Conservation (phyloP, 805 yeast genomes). For the Hanseniaspora thailandica region DNA sequence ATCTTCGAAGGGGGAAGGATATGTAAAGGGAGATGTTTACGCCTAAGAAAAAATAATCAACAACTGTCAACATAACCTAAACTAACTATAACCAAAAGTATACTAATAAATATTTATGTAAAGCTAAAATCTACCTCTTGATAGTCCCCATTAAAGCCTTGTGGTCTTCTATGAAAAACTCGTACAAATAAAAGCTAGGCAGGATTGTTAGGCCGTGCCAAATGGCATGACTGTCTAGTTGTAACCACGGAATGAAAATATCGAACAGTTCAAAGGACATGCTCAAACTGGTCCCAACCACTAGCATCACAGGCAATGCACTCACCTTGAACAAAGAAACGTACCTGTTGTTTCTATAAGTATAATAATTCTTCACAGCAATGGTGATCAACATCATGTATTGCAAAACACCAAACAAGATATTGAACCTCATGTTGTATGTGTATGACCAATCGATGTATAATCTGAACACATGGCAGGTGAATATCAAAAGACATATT, state of each 20-base stretch:
- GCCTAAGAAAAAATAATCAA: too few relatives aligned
- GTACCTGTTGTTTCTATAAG: conserved; percentile 12
- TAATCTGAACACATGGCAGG: conserved; percentile 55
- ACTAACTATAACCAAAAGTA: not conserved
- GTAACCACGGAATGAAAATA: conserved; percentile 58
- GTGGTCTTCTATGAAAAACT: conserved; percentile 41
- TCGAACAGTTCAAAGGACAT: conserved; percentile 88
- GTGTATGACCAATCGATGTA: conserved; percentile 74
- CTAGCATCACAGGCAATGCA: conserved; percentile 41
- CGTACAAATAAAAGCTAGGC: conserved; percentile 68
- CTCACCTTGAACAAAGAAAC: conserved; percentile 20
- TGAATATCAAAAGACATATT: conserved; percentile 35
- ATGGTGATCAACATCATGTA: conserved; percentile 35
- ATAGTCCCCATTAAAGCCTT: not conserved
- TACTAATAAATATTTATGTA: too few relatives aligned
- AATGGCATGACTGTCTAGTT: conserved; percentile 81
- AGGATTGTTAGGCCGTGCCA: conserved; percentile 87
- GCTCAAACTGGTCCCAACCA: conserved; percentile 48
- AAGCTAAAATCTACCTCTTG: not conserved
- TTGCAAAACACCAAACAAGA: conserved; percentile 65
- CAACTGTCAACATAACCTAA: not conserved
- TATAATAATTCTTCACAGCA: conserved; percentile 26
- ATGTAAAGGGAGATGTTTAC: not conserved
- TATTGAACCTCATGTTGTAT: conserved; percentile 86
- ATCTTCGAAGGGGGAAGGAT: not conserved